Evolutionary conservation across 1,139 yeast species (phyloP).

Genomic region (Nadsonia starkeyi-henricii): DNA sequence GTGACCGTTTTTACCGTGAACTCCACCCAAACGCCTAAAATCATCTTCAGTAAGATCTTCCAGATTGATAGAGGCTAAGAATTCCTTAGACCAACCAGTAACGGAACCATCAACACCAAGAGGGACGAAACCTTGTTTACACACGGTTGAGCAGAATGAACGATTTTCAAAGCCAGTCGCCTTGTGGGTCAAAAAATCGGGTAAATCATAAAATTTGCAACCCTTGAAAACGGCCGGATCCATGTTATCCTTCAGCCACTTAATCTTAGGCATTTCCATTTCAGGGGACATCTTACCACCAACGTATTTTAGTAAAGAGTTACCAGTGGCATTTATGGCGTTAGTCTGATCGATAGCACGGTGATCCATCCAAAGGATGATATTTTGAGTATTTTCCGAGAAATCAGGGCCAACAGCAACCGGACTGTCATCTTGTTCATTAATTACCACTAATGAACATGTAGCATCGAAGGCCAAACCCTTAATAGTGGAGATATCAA

Average conservation of each 20-base stretch:
- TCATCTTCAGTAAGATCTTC: constrained; percentile 66
- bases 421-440: constrained; percentile 52
- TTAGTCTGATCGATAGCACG: constrained; percentile 82
- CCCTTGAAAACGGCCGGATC: constrained; percentile 45
- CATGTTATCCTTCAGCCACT: constrained; percentile 85
- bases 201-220: constrained; percentile 80
- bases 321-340: constrained; percentile 65
- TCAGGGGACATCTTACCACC: constrained; percentile 98
- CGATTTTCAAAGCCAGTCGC: constrained; percentile 83
- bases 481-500: constrained; percentile 49
- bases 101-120: constrained; percentile 74
- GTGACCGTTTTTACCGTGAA: constrained; percentile 54
- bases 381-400: constrained; percentile 54
- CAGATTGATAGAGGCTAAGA: constrained; percentile 52
- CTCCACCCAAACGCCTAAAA: constrained; percentile 73
- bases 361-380: constrained; percentile 96
- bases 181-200: constrained; percentile 79
- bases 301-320: constrained; percentile 71
- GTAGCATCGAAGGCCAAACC: constrained; percentile 98
- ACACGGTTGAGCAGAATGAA: constrained; percentile 78
- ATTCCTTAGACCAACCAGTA: constrained; percentile 83
- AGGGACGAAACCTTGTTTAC: constrained; percentile 93
- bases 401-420: constrained; percentile 91
- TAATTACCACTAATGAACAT: constrained; percentile 77
- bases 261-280: constrained; percentile 94